Evolutionary conservation across 164 flowering plant genomes (phyloP), one percentile per base, ranked within the genome.

Genomic region (Litsea cubeba): DNA sequence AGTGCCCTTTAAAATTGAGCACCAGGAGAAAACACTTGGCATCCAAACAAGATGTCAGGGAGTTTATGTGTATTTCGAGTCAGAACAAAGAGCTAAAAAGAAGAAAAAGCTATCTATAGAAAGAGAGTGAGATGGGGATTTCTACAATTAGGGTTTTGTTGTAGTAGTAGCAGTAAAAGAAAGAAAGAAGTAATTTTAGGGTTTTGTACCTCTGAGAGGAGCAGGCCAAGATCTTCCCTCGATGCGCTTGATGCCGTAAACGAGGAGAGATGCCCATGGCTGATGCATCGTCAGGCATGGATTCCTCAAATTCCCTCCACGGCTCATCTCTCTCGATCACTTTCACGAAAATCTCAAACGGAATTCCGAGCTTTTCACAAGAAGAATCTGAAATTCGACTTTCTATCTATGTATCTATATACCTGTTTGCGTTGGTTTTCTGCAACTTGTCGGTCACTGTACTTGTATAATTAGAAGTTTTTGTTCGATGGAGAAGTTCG

Each of bases 181-280:
- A 30, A 30, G 6, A 60, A 60, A 60, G n/a, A 60, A 3, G 2
- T 17, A 23, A 60, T 18, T 60, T 5, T 23, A 60, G 24, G 63
- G 63, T 64, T 35, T 40, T 40, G 60, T 66, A 90, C 98, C 97
- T 89, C 85, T 72, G 46, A 91, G 79, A 12, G 97, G 94, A 68
- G 97, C 79, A 78, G 98, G 94, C 98, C 98, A 93, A 30, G 97
- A 90, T 76, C 98, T 80, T 62, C 98, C 98, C 78, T 95, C 95
- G 62, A 95, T 79, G 63, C 97, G 97, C 77, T 95, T 95, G 83
- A 95, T 95, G 18, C 98, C 97, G 69, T 90, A 73, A 58, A 92
- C 93, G 1, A 95, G 87, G 28, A 95, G 81, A 12, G 98, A 95
- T 74, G 97, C 97, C 98, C 97, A 95, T 35, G 97, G 98, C 75